A percentile compares a stretch with the other conserved stretches of the same genome.
phyloP scores from a whole-genome alignment of 2,329 filamentous ascomycete genomes.

The Leptographium galeiforme region DNA sequence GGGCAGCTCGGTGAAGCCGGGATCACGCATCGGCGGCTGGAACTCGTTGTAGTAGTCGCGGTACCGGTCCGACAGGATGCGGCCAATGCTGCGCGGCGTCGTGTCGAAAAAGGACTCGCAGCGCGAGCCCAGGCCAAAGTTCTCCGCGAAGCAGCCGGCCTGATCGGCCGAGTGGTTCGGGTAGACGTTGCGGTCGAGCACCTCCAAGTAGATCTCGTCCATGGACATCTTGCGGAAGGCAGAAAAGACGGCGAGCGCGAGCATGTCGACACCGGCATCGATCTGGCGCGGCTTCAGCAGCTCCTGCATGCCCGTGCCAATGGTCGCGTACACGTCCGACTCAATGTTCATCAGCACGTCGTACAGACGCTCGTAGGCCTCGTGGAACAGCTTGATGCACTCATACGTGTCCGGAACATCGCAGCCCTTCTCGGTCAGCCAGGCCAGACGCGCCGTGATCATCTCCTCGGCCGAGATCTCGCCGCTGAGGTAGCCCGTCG shows the following conservation, averaged over 20 bases:
- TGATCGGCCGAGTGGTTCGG: conserved; percentile 42
- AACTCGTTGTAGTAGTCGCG: conserved; percentile 10
- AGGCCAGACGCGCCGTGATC: conserved; percentile 23
- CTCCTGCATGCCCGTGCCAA: conserved; percentile 1
- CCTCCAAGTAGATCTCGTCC: conserved; percentile 42
- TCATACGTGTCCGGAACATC: conserved; percentile 18
- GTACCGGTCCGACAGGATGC: conserved; percentile 14
- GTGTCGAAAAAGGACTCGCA: conserved; percentile 45
- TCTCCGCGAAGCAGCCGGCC: conserved; percentile 41
- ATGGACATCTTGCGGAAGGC: conserved; percentile 36
- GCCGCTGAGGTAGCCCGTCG: conserved; percentile 25
- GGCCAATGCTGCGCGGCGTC: conserved; percentile 25
- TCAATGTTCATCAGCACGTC: conserved; percentile 12
- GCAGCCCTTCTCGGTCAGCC: conserved; percentile 26
- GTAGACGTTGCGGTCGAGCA: conserved; percentile 40
- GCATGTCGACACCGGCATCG: conserved; percentile 24
- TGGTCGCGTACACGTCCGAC: conserved; percentile 6
- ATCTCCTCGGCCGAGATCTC: conserved; percentile 20
- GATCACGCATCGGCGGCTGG: conserved; percentile 14
- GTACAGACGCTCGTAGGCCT: conserved; percentile 17
- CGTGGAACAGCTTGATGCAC: conserved; percentile 23
- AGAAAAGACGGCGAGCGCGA: conserved; percentile 38
- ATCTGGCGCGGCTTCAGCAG: neutral
- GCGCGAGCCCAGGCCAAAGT: conserved; percentile 41
- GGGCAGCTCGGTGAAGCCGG: conserved; percentile 32